phyloP scores from a whole-genome alignment of 768 basidiomycete species.

The Agaricus blazei region DNA sequence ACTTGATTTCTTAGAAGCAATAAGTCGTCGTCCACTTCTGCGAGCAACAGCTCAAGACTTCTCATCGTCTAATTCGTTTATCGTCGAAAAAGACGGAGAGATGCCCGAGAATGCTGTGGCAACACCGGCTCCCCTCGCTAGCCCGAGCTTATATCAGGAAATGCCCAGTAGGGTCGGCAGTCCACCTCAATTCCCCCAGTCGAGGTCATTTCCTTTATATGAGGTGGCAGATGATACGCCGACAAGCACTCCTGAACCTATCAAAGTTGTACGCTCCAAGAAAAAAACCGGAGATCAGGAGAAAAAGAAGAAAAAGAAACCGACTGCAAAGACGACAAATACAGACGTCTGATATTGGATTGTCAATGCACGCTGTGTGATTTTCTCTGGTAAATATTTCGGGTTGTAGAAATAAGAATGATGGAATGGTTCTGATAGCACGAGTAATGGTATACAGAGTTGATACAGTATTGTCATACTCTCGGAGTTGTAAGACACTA shows the following conservation, averaged over 20 bases:
- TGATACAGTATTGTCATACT: constrained; percentile 4
- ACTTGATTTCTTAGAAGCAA: constrained; percentile 10
- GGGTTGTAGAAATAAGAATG: neutral
- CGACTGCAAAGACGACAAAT: constrained; percentile 8
- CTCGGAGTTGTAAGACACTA: constrained; percentile 14
- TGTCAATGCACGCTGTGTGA: neutral
- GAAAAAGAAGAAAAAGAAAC: constrained; percentile 63
- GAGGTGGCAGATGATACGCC: constrained; percentile 44
- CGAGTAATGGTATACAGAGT: neutral
- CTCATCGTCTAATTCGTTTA: constrained; percentile 38
- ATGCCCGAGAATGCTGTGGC: constrained; percentile 64
- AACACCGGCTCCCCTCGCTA: constrained; percentile 20
- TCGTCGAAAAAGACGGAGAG: constrained; percentile 77
- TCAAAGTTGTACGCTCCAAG: constrained; percentile 71
- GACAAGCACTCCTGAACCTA: constrained; percentile 58
- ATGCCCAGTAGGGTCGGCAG: constrained; percentile 10
- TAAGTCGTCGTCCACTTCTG: constrained; percentile 34
- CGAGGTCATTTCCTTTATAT: constrained; percentile 46
- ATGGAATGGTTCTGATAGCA: neutral
- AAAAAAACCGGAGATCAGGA: constrained; percentile 44
- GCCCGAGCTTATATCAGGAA: constrained; percentile 14
- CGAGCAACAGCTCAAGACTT: constrained; percentile 33
- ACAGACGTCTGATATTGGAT: constrained; percentile 6
- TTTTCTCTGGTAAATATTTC: neutral
- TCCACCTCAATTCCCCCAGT: constrained; percentile 29